Evolutionary conservation across 2,329 filamentous ascomycete genomes (phyloP), one percentile per base, ranked within the genome.

Genomic region (Aspergillus awamori): DNA sequence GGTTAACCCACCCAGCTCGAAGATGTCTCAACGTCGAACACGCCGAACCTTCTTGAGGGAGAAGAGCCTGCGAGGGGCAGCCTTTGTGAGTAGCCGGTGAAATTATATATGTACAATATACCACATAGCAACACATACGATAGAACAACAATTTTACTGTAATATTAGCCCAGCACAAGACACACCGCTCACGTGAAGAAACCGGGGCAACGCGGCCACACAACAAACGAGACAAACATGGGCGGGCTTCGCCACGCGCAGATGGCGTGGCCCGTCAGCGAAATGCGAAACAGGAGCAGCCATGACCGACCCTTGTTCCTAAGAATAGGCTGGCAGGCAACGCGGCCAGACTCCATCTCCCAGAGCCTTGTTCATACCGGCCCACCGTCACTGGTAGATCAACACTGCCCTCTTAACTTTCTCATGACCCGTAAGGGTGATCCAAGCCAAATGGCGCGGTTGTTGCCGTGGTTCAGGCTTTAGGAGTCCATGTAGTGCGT

Each of bases 271-370:
- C 57, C 41, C 38, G 8, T 30, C 28, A 30, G 28, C 33, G 8
- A 26, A 30, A 43, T 26, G 53, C 53, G n/a, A 55, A 20, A 53
- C 49, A 38, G 49, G 49, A 49, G 45, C 15, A 49, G 45, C 43
- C 43, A 59, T 41, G 17, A 30, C 30, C 20, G 39, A 13, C 53
- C 26, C 30, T 33, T 36, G 28, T 55, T 64, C 59, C 63, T 65
- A 65, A 65, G 63, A 65, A 65, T 65, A 65, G 61, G 48, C 39
- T 48, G 51, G 49, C 24, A 55, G 55, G 58, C 63, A 60, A 63
- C 59, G 61, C 63, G 61, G 58, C 61, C 59, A 54, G 49, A 49
- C 54, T 59, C 45, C 45, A 39, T 30, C 53, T n/a, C 39, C 38
- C 39, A n/a, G 17, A 28, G 53, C 39, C 47, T 30, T 56, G 53